A percentile compares a stretch with the other conserved stretches of the same genome.
Conservation (phyloP, 1,139 yeast species). For the Yamadazyma jaroonii region DNA sequence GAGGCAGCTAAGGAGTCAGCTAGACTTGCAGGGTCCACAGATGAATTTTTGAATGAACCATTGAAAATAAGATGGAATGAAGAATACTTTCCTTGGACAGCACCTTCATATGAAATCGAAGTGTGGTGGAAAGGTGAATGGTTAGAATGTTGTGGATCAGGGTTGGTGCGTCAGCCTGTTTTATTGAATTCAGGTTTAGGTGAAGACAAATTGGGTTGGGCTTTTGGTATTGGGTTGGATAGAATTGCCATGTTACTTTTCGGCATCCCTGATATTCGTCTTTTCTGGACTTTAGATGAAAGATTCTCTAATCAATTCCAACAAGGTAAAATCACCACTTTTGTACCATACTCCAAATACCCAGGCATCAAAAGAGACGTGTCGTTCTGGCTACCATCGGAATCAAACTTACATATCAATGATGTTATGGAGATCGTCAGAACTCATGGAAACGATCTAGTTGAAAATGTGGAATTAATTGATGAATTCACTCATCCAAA, state of each 20-base stretch:
- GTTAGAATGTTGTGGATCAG: constrained; percentile 97
- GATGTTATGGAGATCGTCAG: constrained; percentile 94
- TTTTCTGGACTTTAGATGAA: constrained; percentile 87
- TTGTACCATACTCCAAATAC: constrained; percentile 86
- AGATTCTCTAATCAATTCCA: constrained; percentile 74
- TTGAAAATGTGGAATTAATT: constrained; percentile 76
- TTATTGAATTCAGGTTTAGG: constrained; percentile 67
- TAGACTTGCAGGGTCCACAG: constrained; percentile 59
- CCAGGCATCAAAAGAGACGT: constrained; percentile 87
- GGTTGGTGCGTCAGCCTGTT: constrained; percentile 80
- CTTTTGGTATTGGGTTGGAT: constrained; percentile 95
- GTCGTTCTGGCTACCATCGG: constrained; percentile 80
- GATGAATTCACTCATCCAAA: constrained; percentile 88
- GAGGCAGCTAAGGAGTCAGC: constrained; percentile 71
- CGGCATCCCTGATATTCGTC: constrained; percentile 91
- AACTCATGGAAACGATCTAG: constrained; percentile 79
- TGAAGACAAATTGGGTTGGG: constrained; percentile 81
- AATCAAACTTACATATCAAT: constrained; percentile 62
- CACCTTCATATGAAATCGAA: constrained; percentile 98
- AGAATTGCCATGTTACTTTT: constrained; percentile 93
- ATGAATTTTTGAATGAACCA: constrained; percentile 67
- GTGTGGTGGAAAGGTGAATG: constrained; percentile 99
- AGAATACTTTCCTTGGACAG: constrained; percentile 97
- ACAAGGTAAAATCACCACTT: constrained; percentile 62
- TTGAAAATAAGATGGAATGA: constrained; percentile 92